phyloP scores from a whole-genome alignment of 2,329 filamentous ascomycete genomes.

The Macrophomina tecta region DNA sequence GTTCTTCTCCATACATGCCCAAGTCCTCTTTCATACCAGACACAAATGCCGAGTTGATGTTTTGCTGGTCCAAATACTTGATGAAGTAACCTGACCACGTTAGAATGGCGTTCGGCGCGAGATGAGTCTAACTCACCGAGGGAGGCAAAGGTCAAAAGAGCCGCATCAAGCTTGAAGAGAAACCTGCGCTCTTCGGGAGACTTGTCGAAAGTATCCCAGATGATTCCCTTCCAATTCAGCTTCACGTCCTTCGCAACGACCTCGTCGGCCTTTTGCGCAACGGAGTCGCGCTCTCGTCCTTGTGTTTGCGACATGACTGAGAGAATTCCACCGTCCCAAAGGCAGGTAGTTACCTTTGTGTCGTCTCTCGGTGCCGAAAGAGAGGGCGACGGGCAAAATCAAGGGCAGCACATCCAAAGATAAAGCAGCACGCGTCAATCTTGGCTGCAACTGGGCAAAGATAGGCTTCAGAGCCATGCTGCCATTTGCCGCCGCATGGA shows the following conservation, averaged over 20 bases:
- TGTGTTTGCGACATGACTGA: slow-evolving; percentile 7
- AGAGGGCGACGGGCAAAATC: not conserved
- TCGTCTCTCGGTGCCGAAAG: not conserved
- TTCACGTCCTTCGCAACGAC: slow-evolving; percentile 16
- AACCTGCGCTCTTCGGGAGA: slow-evolving; percentile 36
- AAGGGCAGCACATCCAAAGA: not conserved
- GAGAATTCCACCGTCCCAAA: not conserved
- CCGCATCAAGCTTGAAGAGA: slow-evolving; percentile 39
- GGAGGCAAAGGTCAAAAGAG: slow-evolving; percentile 55
- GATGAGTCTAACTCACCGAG: slow-evolving; percentile 42
- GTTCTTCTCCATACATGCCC: slow-evolving; percentile 58
- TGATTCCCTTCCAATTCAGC: slow-evolving; percentile 12
- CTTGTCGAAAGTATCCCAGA: slow-evolving; percentile 36
- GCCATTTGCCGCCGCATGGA: not conserved
- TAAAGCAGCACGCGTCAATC: not conserved
- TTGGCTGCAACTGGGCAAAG: slow-evolving; percentile 7
- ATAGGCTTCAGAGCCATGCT: not conserved
- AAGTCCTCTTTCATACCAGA: slow-evolving; percentile 59
- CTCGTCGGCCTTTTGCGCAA: slow-evolving; percentile 3
- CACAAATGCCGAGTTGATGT: slow-evolving; percentile 45
- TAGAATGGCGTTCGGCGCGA: not conserved
- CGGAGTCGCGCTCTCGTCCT: slow-evolving; percentile 1
- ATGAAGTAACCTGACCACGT: slow-evolving; percentile 54
- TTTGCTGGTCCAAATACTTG: slow-evolving; percentile 55
- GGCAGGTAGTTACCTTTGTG: not conserved